phyloP scores from a whole-genome alignment of 495 filamentous ascomycete species.

The Aspergillus sparsus region DNA sequence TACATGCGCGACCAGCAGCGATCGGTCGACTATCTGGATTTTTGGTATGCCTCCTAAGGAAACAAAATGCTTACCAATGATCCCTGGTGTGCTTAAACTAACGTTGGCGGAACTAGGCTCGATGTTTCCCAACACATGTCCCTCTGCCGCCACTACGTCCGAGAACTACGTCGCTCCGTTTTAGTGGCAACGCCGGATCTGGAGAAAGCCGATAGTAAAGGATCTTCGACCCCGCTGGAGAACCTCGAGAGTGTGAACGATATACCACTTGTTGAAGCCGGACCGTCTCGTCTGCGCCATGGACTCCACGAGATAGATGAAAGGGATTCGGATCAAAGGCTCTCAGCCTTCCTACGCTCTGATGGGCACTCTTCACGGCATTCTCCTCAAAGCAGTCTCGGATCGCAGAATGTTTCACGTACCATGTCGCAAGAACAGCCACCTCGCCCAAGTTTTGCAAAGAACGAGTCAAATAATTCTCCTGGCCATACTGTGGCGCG shows the following conservation, averaged over 20 bases:
- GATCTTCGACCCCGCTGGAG: conserved; percentile 79
- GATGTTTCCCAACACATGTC: conserved; percentile 99
- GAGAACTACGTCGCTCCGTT: conserved; percentile 89
- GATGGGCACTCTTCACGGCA: conserved; percentile 58
- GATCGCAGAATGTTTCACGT: conserved; percentile 48
- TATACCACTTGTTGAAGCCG: conserved; percentile 49
- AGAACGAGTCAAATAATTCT: conserved; percentile 61
- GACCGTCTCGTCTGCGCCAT: conserved; percentile 40
- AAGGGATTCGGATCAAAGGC: conserved; percentile 73
- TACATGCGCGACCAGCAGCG: conserved; percentile 99
- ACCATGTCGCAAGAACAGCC: conserved; percentile 52
- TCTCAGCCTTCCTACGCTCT: conserved; percentile 87
- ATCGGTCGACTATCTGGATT: conserved; percentile 96
- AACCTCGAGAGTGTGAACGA: conserved; percentile 66
- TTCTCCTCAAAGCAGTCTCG: conserved; percentile 70
- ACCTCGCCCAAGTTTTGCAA: conserved; percentile 65
- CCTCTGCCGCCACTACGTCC: conserved; percentile 95
- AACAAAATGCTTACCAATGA: not conserved
- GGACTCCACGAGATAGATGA: conserved; percentile 51
- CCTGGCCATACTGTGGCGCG: conserved; percentile 82
- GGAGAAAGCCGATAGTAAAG: conserved; percentile 76
- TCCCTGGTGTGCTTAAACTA: not conserved
- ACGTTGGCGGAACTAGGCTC: conserved; percentile 63
- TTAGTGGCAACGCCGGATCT: conserved; percentile 90
- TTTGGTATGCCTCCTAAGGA: conserved; percentile 66